Conservation (phyloP, 768 basidiomycete species). For the Ephemerocybe angulata region DNA sequence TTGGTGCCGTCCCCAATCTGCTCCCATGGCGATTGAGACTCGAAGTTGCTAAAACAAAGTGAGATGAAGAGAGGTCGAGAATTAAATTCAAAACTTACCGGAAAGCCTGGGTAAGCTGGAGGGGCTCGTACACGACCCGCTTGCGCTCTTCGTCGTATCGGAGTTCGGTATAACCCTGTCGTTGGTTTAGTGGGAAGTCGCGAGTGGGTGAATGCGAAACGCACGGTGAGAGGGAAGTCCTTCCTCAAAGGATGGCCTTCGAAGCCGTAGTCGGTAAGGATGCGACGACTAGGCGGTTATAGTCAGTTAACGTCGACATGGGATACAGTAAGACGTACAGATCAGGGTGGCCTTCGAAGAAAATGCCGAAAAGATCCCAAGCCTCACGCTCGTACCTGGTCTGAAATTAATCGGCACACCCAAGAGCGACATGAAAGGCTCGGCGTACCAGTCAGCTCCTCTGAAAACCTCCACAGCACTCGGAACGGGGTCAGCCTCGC, state of each 20-base stretch:
- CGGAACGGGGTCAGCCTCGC: slow-evolving; percentile 89
- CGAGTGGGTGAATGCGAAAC: slow-evolving; percentile 20
- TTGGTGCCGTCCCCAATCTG: slow-evolving; percentile 70
- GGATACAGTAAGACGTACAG: slow-evolving; percentile 52
- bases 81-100: slow-evolving; percentile 47
- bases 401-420: not conserved
- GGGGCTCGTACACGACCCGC: slow-evolving; percentile 94
- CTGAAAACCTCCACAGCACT: slow-evolving; percentile 74
- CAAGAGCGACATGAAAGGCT: not conserved
- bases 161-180: slow-evolving; percentile 95
- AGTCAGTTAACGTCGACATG: slow-evolving; percentile 14
- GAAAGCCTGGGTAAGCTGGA: slow-evolving; percentile 98
- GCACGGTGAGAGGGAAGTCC: slow-evolving; percentile 94
- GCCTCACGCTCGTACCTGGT: slow-evolving; percentile 92
- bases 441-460: slow-evolving; percentile 86
- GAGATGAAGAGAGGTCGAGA: not conserved
- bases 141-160: slow-evolving; percentile 98
- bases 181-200: slow-evolving; percentile 5
- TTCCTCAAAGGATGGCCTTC: slow-evolving; percentile 97
- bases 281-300: slow-evolving; percentile 65
- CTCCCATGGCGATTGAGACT: slow-evolving; percentile 92
- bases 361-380: slow-evolving; percentile 97
- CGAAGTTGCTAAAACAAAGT: slow-evolving; percentile 71
- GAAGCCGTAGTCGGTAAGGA: slow-evolving; percentile 98
- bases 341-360: slow-evolving; percentile 95